Base-by-base conservation (phyloP, 768 basidiomycete species). In the Panellus pusillus region DNA sequence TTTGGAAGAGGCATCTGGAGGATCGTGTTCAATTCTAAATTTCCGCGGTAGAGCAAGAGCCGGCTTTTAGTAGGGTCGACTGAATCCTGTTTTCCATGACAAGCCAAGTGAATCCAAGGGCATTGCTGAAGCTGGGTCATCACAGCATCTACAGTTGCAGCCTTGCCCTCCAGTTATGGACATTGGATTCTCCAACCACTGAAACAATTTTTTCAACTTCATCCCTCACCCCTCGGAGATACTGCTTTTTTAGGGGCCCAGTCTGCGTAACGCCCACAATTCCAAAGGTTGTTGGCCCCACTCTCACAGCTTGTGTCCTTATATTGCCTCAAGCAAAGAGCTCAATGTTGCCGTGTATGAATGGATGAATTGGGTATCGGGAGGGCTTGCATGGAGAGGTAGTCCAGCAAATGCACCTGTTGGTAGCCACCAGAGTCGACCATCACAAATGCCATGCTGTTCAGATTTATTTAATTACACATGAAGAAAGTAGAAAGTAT, bases 401-500 rank as follows among this genome's bases (percentile, higher is more conserved):
- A 62, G 45, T 27, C 51, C 47, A 11, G 53, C 53, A 41, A 62
- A 59, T 35, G 42, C 38, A 15, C 61, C 61, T n/a, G 54, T 53
- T 39, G 57, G 53, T 36, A 54, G 55, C 61, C 61, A 62, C 61
- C 61, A 62, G 31, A 62, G 44, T 24, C 61, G 44, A 13, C 60
- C 60, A 51, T 18, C 24, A 8, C 9, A 9, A 32, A 57, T 53
- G 4, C 47, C 50, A 52, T 55, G 9, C 61, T 61, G 44, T 6
- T 32, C n/a, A 41, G 35, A 46, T 14, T 29, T 20, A 11, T 38
- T 47, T 20, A 39, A 19, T 20, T n/a, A n/a, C n/a, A n/a, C n/a
- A n/a, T n/a, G n/a, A n/a, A 24, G 14, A 28, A 6, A 8, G 14
- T 18, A 50, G n/a, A 20, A 43, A 41, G 3, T 7, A 36, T 12